Percentiles rank a stretch among this genome's conserved stretches.
These are phyloP conservation scores for Trametes cinnabarina DNA, from an alignment of 768 basidiomycete species.

Conservation along the genomic window DNA sequence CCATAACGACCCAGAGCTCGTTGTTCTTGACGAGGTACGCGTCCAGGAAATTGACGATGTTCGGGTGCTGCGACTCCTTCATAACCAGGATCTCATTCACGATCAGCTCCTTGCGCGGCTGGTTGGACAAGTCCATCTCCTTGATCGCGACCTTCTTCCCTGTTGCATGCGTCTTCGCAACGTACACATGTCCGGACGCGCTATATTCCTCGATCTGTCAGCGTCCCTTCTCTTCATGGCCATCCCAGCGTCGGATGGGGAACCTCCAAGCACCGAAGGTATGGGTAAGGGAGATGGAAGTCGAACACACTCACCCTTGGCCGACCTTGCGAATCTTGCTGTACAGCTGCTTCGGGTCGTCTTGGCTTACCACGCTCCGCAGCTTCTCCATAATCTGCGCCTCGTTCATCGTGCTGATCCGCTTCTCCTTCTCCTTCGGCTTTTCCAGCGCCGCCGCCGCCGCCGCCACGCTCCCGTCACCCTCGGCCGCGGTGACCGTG, in stretches of 20 bases:
- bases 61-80: constrained; percentile 97
- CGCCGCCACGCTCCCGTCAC: constrained; percentile 60
- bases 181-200: constrained; percentile 96
- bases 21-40: constrained; percentile 84
- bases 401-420: constrained; percentile 96
- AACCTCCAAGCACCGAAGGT: background rate
- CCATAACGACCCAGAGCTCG: constrained; percentile 98
- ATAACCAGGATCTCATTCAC: constrained; percentile 98
- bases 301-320: constrained; percentile 91
- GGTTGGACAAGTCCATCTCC: constrained; percentile 95
- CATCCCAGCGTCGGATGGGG: background rate
- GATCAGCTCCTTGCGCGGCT: constrained; percentile 95
- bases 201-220: constrained; percentile 39
- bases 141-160: constrained; percentile 95
- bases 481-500: constrained; percentile 47
- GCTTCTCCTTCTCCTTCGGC: constrained; percentile 70
- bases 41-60: constrained; percentile 94
- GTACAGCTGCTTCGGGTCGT: constrained; percentile 88
- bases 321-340: constrained; percentile 99
- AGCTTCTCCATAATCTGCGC: constrained; percentile 98
- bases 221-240: background rate
- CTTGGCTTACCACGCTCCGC: constrained; percentile 77
- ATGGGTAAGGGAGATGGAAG: background rate
- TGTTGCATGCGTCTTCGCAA: constrained; percentile 83
- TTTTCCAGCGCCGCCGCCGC: constrained; percentile 65